Evolutionary conservation across 768 basidiomycete species (phyloP), one percentile per base, ranked within the genome.

Genomic region (Tulasnella sp.): DNA sequence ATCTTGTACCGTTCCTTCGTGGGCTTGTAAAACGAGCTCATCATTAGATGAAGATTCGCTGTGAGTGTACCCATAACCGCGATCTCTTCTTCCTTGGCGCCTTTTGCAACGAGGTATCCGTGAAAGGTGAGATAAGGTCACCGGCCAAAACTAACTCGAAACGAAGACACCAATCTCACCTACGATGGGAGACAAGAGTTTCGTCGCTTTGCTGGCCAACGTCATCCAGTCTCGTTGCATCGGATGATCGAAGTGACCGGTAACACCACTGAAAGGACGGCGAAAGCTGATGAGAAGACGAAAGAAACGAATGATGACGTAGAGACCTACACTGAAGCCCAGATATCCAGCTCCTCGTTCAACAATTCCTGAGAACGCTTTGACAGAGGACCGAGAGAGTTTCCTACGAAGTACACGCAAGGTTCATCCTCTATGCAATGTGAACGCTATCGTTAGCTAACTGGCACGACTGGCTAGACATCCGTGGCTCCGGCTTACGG

Each of bases 11-110:
- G 90, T 79, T 86, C 86, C 74, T 87, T 81, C 36, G 93, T 94
- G 25, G 97, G 97, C 77, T 91, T 90, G 84, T 98, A 99, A 84
- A 99, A 99, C 34, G 90, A 90, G 81, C 90, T 88, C 90, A 98
- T 93, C 89, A 97, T 90, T 78, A 96, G 89, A 85, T 99, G 96
- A 76, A 99, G 87, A 85, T 99, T 99, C 80, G 90, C 90, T 67
- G 97, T 99, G 82, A 99, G 84, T 71, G 95, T 94, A 82, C 93
- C 91, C 91, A 98, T 98, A 83, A 94, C 95, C 22, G 93, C 94
- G 69, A 99, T 93, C 87, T 99, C 97, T 78, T 88, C 87, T 84
- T 91, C 90, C 73, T 89, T 88, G 75, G 96, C 94, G 79, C 95
- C 95, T 95, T 80, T 79, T 80, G 77, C 79, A 34, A 79, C 4